Evolutionary conservation across 2,329 filamentous ascomycete species (phyloP).

Genomic region (Hymenotorrendiella dingleyae): DNA sequence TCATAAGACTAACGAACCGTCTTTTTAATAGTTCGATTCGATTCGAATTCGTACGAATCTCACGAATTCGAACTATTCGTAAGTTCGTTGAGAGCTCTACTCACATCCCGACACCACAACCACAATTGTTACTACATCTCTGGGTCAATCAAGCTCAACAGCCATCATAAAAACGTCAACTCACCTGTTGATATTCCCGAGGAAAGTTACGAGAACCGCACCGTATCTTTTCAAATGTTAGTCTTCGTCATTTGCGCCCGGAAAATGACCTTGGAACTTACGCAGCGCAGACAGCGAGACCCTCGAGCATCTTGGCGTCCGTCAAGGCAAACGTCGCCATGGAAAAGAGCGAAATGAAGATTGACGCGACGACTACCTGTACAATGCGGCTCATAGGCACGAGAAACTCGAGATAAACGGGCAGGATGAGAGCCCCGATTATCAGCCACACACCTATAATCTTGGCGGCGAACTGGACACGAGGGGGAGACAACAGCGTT

Average conservation of each 20-base stretch:
- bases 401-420: constrained; percentile 17
- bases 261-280: constrained; percentile 1
- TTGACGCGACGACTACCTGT: constrained; percentile 11
- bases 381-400: constrained; percentile 8
- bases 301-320: constrained; percentile 9
- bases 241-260: background rate
- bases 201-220: constrained; percentile 4
- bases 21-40: no score
- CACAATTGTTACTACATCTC: no score
- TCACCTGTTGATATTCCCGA: constrained; percentile 3
- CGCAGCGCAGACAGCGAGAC: constrained; percentile 13
- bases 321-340: constrained; percentile 9
- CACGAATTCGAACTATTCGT: no score
- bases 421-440: constrained; percentile 14
- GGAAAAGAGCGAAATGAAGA: constrained; percentile 10
- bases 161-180: no score
- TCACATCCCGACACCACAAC: no score
- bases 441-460: constrained; percentile 4
- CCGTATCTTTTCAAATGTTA: constrained; percentile 5
- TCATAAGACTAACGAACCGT: no score
- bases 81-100: no score
- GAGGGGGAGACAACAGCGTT: constrained; percentile 3
- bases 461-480: constrained; percentile 1
- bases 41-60: no score
- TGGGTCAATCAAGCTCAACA: no score